These are phyloP conservation scores for Alternaria solani DNA, from an alignment of 2,329 filamentous ascomycete species.

Conservation along the genomic window DNA sequence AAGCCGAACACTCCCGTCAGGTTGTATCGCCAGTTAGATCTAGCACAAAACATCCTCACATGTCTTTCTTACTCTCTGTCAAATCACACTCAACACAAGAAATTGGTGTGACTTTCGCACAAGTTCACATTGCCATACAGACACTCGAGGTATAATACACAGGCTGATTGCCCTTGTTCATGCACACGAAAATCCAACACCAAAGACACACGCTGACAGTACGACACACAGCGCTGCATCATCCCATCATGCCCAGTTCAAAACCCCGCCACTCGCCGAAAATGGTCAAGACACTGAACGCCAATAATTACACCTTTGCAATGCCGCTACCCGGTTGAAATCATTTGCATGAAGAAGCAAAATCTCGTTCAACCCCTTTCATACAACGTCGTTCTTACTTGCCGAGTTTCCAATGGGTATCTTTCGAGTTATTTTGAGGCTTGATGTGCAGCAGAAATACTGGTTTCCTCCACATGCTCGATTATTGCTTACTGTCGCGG, in stretches of 20 bases:
- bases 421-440: slow-evolving; percentile 39
- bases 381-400: slow-evolving; percentile 41
- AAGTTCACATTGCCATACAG: slow-evolving; percentile 19
- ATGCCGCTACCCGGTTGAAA: slow-evolving; percentile 35
- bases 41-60: neutral
- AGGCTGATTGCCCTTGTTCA: slow-evolving; percentile 19
- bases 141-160: slow-evolving; percentile 34
- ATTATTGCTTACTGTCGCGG: slow-evolving; percentile 5
- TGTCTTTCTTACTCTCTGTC: neutral
- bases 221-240: slow-evolving; percentile 21
- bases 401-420: slow-evolving; percentile 47
- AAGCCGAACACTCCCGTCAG: neutral
- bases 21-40: neutral
- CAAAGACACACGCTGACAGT: slow-evolving; percentile 20
- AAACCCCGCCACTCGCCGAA: slow-evolving; percentile 14
- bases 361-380: slow-evolving; percentile 38
- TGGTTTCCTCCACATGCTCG: slow-evolving; percentile 23
- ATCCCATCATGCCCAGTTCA: slow-evolving; percentile 23
- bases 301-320: slow-evolving; percentile 38
- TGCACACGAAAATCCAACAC: slow-evolving; percentile 26
- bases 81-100: neutral
- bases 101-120: slow-evolving; percentile 8
- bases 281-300: slow-evolving; percentile 27
- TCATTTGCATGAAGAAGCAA: slow-evolving; percentile 29
- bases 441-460: slow-evolving; percentile 35